phyloP scores from a whole-genome alignment of 768 basidiomycete genomes.

The Auricularia auricula-judae region DNA sequence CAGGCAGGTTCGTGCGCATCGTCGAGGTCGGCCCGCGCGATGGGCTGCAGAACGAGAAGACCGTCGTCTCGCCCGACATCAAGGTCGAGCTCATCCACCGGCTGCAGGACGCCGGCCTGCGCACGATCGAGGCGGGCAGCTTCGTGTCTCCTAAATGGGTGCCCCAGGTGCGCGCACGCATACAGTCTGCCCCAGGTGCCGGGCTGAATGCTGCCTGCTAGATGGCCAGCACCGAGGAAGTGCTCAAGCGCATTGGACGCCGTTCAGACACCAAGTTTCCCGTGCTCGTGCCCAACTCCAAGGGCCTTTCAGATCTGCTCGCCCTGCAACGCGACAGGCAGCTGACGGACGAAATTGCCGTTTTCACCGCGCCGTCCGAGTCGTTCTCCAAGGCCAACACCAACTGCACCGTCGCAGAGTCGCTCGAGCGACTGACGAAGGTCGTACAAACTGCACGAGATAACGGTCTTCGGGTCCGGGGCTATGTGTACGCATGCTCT shows the following conservation, averaged over 20 bases:
- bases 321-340: conserved; percentile 32
- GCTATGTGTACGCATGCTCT: conserved; percentile 62
- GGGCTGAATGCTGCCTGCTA: conserved; percentile 17
- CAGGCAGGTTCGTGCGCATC: conserved; percentile 28
- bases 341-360: conserved; percentile 70
- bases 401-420: conserved; percentile 61
- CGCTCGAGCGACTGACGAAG: conserved; percentile 47
- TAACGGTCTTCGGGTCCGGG: conserved; percentile 57
- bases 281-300: conserved; percentile 72
- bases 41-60: conserved; percentile 83
- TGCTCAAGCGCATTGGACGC: conserved; percentile 31
- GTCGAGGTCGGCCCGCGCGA: conserved; percentile 90
- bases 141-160: conserved; percentile 93
- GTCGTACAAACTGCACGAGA: conserved; percentile 54
- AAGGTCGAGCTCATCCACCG: conserved; percentile 75
- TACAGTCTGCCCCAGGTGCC: not conserved
- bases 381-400: conserved; percentile 79
- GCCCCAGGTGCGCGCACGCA: conserved; percentile 49
- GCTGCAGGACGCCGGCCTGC: conserved; percentile 55
- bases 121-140: conserved; percentile 72
- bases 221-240: conserved; percentile 82
- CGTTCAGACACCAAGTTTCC: conserved; percentile 50
- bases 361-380: conserved; percentile 86
- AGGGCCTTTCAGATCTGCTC: conserved; percentile 61
- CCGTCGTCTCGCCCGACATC: conserved; percentile 53